Evolutionary conservation across 2,329 filamentous ascomycete genomes (phyloP).

Genomic region (Arthrobotrys megalospora): DNA sequence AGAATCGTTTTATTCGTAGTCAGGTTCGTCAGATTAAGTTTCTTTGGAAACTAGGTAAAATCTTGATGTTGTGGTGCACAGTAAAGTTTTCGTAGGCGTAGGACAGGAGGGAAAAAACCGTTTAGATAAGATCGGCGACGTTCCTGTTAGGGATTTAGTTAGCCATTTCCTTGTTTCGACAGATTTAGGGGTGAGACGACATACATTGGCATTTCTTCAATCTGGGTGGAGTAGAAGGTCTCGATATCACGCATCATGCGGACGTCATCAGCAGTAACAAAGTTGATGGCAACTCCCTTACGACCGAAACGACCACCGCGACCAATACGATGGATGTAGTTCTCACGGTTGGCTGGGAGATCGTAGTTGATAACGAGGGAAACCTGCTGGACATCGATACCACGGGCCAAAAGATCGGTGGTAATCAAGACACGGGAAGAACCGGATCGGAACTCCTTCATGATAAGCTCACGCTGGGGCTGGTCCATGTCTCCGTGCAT

Average conservation of each 20-base stretch:
- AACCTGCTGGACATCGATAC: conserved; percentile 99
- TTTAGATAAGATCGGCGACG: conserved; percentile 82
- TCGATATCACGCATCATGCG: conserved; percentile 99
- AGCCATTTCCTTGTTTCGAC: background rate
- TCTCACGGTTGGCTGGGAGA: conserved; percentile 97
- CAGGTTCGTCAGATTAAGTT: conserved; percentile 21
- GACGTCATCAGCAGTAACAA: conserved; percentile 98
- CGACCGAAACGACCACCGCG: conserved; percentile 99
- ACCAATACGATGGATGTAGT: conserved; percentile 99
- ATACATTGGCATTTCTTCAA: conserved; percentile 99
- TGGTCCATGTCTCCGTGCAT: conserved; percentile 99
- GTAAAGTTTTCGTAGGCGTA: conserved; percentile 6
- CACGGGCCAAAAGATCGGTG: conserved; percentile 96
- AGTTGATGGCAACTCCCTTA: conserved; percentile 99
- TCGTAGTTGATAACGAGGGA: conserved; percentile 99
- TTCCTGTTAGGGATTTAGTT: conserved; percentile 68
- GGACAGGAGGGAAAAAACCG: conserved; percentile 12
- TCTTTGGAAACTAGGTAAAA: background rate
- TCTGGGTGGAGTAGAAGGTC: conserved; percentile 99
- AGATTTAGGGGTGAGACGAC: conserved; percentile 73
- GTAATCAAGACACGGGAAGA: conserved; percentile 98
- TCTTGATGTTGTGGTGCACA: conserved; percentile 9
- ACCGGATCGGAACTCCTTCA: conserved; percentile 99
- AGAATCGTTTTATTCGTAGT: conserved; percentile 17
- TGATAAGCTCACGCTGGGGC: conserved; percentile 96